Evolutionary conservation across 805 yeast species (phyloP).

Genomic region (Candida yuanshanica): DNA sequence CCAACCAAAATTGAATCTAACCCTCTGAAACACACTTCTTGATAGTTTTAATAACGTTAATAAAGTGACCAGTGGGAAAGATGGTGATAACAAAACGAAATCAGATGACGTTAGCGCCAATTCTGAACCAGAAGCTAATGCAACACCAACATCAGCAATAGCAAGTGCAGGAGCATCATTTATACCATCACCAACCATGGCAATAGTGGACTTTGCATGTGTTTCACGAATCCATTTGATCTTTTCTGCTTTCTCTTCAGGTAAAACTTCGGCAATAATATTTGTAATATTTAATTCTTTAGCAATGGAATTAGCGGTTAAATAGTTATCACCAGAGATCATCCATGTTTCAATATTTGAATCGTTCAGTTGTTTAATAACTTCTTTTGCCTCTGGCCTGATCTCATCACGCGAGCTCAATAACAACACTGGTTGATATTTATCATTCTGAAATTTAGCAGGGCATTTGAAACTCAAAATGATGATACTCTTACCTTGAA

Average conservation of each 20-base stretch:
- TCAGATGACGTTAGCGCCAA: slow-evolving; percentile 71
- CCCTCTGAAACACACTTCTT: slow-evolving; percentile 43
- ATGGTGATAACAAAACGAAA: slow-evolving; percentile 56
- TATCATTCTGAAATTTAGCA: slow-evolving; percentile 23
- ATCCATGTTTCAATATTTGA: slow-evolving; percentile 57
- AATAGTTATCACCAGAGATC: slow-evolving; percentile 69
- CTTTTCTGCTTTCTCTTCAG: slow-evolving; percentile 63
- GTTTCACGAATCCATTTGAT: slow-evolving; percentile 49
- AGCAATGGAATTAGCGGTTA: slow-evolving; percentile 67
- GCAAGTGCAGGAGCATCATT: slow-evolving; percentile 81
- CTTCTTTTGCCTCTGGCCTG: slow-evolving; percentile 50
- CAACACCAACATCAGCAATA: slow-evolving; percentile 71
- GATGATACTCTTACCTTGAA: slow-evolving; percentile 58
- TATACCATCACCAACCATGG: slow-evolving; percentile 82
- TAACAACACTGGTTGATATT: slow-evolving; percentile 37
- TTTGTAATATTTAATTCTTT: slow-evolving; percentile 53
- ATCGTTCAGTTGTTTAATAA: slow-evolving; percentile 36
- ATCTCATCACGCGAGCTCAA: slow-evolving; percentile 58
- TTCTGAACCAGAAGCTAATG: slow-evolving; percentile 72
- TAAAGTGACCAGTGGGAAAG: slow-evolving; percentile 44
- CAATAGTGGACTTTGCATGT: slow-evolving; percentile 30
- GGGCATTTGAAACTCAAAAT: slow-evolving; percentile 41
- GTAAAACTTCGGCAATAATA: slow-evolving; percentile 67
- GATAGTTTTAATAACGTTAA: slow-evolving; percentile 50
- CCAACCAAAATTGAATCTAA: slow-evolving; percentile 55